Base-by-base conservation (phyloP, 179 eudicot species). In the Camellia oleifera region DNA sequence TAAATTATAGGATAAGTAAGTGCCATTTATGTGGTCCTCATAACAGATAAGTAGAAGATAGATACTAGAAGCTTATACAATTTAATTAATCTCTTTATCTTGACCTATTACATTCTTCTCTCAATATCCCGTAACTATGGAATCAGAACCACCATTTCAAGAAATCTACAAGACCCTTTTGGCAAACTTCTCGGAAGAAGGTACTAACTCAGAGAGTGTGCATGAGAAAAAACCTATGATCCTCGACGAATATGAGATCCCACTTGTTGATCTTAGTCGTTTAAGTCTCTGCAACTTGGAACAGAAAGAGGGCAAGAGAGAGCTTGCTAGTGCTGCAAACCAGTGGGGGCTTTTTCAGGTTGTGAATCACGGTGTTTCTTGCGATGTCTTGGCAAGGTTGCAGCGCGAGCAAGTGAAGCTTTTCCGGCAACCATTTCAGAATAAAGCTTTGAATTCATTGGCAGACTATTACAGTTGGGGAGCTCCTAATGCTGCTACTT, bases 381-480 rank as follows among this genome's bases (percentile, higher is more conserved):
- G 12, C 0, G 75, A 79, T 4, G 46, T 84, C 1, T 54, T 88
- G 20, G 78, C 83, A 10, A 83, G 77, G 11, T 78, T 90, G 91
- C 81, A 77, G 2, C 70, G 69, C 20, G 90, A 90, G 57, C 91
- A 90, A 70, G 77, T 76, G 58, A 87, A 79, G 69, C 80, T 86
- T 74, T 90, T 90, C 64, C 78, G 82, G 56, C 85, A 88, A 62
- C 90, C 93, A 3, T 85, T 88, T 50, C 40, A 77, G 9, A 85
- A 76, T 78, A 90, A 90, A 72, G 66, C 70, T 81, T 66, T 80
- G 82, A 87, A 83, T 11, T 82, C 84, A 5, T 85, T 88, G 9
- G 75, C 62, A 1, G 88, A 89, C 12, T 84, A 85, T 32, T 90
- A 90, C 71, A 88, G 90, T 7, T 90, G 93, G 93, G 93, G 93